Base-by-base conservation (phyloP, 371 early-diverging fungal genomes). In the Batrachochytrium dendrobatidis region DNA sequence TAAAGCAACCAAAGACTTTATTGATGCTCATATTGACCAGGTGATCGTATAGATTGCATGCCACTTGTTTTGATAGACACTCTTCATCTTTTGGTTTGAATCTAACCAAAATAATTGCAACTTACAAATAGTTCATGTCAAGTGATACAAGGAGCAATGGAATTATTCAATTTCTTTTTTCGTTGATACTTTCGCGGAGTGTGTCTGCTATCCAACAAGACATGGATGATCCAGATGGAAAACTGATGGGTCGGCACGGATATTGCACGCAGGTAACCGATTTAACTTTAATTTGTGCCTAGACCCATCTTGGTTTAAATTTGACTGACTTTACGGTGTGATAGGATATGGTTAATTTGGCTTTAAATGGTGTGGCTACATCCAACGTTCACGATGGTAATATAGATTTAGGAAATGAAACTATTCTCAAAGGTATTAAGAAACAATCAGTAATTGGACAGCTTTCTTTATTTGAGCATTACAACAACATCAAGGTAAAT, bases 391-490 rank as follows among this genome's bases (percentile, higher is more conserved):
- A 68, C 56, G 75, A 77, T 55, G 74, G 72, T 12, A 58, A 34
- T 17, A 60, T 59, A 20, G 35, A 58, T 18, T 20, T n/a, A n/a
- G 63, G 35, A 0, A 53, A 50, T 34, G 20, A 26, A 31, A 60
- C 59, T 22, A 44, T 72, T 1, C 53, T 77, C 15, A 68, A 70
- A 49, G 77, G 77, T 10, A 59, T 77, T 17, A 44, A 65, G 30
- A 53, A 34, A 26, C 34, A 49, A 12, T 24, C 63, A 22, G 62
- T 71, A 44, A 58, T 72, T 58, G 77, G 77, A 2, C 68, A 66
- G 31, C 43, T 77, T 51, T 64, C 69, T 7, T 61, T 77, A 43
- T 77, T 73, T 70, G 77, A 77, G 53, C 66, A 70, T 34, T 77
- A 75, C 58, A 65, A 67, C 15, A 61, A 66, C n/a, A 17, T 77